phyloP scores from a whole-genome alignment of 2,329 filamentous ascomycete species.

The Phaeoacremonium minimum region DNA sequence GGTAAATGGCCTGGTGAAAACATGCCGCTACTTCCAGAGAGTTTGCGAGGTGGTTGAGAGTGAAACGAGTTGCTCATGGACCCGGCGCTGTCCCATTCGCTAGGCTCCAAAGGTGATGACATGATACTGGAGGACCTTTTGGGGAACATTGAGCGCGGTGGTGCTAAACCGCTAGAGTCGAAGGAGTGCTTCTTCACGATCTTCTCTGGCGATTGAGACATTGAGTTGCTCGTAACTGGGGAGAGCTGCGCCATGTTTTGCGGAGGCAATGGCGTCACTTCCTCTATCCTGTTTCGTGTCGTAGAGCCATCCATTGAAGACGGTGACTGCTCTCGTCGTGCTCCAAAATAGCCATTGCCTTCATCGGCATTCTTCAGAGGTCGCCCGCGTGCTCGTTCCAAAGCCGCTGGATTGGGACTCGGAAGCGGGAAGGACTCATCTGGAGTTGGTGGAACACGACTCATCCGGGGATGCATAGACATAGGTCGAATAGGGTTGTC shows the following conservation, averaged over 20 bases:
- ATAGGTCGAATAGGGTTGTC: conserved; percentile 57
- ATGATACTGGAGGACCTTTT: conserved; percentile 56
- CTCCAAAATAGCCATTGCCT: conserved; percentile 42
- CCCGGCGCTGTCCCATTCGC: conserved; percentile 65
- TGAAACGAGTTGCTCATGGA: conserved; percentile 49
- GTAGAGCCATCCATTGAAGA: conserved; percentile 38
- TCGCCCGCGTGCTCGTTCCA: conserved; percentile 35
- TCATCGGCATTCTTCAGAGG: conserved; percentile 32
- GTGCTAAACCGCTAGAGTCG: conserved; percentile 46
- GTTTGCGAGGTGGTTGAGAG: conserved; percentile 69
- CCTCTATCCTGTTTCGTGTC: conserved; percentile 16
- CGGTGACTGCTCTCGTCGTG: conserved; percentile 55
- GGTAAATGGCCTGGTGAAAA: conserved; percentile 60
- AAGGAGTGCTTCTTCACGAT: conserved; percentile 35
- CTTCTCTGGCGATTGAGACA: conserved; percentile 40
- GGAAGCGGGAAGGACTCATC: conserved; percentile 42
- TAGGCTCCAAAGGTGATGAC: conserved; percentile 60
- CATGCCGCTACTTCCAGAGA: conserved; percentile 65
- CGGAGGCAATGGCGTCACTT: conserved; percentile 26
- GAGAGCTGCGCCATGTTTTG: too few species aligned
- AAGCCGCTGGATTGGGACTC: conserved; percentile 29
- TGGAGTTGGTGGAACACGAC: conserved; percentile 51
- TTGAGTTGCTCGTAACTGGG: conserved; percentile 21
- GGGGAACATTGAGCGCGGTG: conserved; percentile 43
- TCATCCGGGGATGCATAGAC: conserved; percentile 74